Conservation (phyloP, 176 grass and related monocot species). For the Alloteropsis semialata region DNA sequence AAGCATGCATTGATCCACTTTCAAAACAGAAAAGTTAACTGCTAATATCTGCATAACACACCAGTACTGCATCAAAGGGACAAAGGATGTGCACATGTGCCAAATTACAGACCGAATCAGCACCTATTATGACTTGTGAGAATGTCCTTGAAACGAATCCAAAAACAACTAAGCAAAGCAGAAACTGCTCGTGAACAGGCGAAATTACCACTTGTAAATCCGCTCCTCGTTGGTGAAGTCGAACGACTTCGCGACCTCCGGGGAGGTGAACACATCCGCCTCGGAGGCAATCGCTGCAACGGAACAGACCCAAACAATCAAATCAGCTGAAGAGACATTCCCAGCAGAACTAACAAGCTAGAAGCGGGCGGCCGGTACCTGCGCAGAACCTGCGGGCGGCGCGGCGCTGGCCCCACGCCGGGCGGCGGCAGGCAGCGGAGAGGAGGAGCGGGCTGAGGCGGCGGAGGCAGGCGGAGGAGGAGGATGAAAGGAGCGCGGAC, state of each 20-base stretch:
- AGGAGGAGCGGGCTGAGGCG: slow-evolving; percentile 63
- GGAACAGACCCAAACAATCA: not conserved
- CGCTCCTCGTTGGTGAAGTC: slow-evolving; percentile 90
- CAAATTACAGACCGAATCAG: not conserved
- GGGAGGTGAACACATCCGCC: slow-evolving; percentile 80
- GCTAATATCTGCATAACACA: not conserved
- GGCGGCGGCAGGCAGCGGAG: slow-evolving; percentile 37
- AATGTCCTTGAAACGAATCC: not conserved
- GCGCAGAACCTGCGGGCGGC: slow-evolving; percentile 60
- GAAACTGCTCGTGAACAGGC: not conserved
- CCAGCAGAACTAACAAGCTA: not conserved
- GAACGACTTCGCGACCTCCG: slow-evolving; percentile 70
- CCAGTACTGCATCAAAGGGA: too few species aligned
- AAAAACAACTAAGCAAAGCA: not conserved
- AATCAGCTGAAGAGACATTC: slow-evolving; percentile 7
- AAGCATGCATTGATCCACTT: not conserved
- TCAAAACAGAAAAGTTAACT: not conserved
- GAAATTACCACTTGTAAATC: slow-evolving; percentile 91
- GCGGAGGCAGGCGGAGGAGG: slow-evolving; percentile 5
- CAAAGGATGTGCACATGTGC: not conserved
- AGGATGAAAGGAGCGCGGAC: too few species aligned
- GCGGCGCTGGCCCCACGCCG: slow-evolving; percentile 35
- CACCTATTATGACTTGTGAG: not conserved
- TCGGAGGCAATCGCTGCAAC: slow-evolving; percentile 59
- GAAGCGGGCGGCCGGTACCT: slow-evolving; percentile 24